These are phyloP conservation scores for Globisporangium okanoganense DNA, from an alignment of 352 stramenopile species.

Conservation along the genomic window DNA sequence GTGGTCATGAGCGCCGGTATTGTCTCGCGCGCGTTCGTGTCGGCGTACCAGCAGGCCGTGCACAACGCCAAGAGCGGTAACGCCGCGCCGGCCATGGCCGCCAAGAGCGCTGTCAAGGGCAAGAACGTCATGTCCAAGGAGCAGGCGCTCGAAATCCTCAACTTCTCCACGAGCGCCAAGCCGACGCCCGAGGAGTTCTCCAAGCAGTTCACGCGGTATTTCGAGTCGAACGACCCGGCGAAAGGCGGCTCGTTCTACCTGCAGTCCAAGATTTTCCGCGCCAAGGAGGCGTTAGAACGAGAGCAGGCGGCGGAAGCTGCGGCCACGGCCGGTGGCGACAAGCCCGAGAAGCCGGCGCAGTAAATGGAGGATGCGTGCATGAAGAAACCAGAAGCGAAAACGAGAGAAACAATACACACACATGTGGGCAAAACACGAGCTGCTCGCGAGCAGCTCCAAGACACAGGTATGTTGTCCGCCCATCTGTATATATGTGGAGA, in stretches of 20 bases:
- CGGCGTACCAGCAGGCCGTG: conserved; percentile 86
- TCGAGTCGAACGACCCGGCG: conserved; percentile 85
- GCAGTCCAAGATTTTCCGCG: conserved; percentile 91
- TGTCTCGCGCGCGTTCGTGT: conserved; percentile 84
- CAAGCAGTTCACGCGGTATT: conserved; percentile 87
- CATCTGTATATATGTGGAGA: background rate
- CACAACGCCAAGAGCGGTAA: conserved; percentile 83
- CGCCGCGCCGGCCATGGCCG: conserved; percentile 42
- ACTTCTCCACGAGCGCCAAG: conserved; percentile 52
- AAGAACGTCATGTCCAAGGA: conserved; percentile 79
- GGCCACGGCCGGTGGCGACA: conserved; percentile 20
- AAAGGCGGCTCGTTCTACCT: conserved; percentile 92
- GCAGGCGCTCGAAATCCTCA: conserved; percentile 82
- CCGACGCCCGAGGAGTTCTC: conserved; percentile 59
- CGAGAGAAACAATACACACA: background rate
- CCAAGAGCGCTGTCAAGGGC: conserved; percentile 48
- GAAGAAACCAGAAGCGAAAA: background rate
- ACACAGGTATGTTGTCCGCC: background rate
- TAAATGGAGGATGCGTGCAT: background rate
- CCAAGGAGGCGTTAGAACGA: conserved; percentile 81
- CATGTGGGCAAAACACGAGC: conserved; percentile 13
- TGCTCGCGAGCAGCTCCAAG: background rate
- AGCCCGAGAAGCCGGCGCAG: conserved; percentile 5
- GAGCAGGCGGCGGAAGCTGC: conserved; percentile 16
- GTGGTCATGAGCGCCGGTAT: conserved; percentile 81